Percentiles rank a stretch among this genome's conserved stretches.
phyloP scores from a whole-genome alignment of 2,329 filamentous ascomycete species.

The Coniochaeta hoffmannii region DNA sequence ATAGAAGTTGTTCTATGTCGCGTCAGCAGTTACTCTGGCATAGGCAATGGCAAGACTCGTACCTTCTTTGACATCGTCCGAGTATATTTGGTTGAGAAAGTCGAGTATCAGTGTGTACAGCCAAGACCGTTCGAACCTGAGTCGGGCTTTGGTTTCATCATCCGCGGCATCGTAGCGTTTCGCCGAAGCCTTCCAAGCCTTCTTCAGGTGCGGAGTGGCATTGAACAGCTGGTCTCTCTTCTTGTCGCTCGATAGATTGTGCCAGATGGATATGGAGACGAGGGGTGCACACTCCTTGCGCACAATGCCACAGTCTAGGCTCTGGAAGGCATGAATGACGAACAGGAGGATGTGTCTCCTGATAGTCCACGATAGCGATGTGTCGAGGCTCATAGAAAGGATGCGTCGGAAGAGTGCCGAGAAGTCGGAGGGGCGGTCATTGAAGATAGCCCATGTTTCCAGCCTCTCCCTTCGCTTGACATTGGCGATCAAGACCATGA shows the following conservation, averaged over 20 bases:
- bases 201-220: constrained; percentile 66
- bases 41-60: constrained; percentile 10
- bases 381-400: constrained; percentile 76
- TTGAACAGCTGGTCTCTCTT: constrained; percentile 67
- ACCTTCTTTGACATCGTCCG: constrained; percentile 39
- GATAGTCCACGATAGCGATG: constrained; percentile 56
- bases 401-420: constrained; percentile 83
- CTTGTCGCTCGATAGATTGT: constrained; percentile 75
- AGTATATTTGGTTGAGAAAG: constrained; percentile 69
- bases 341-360: constrained; percentile 83
- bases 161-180: constrained; percentile 88
- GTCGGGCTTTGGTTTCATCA: constrained; percentile 64
- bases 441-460: constrained; percentile 81
- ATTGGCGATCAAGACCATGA: constrained; percentile 80
- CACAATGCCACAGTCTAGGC: constrained; percentile 78
- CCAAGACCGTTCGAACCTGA: constrained; percentile 92
- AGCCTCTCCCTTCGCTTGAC: constrained; percentile 83
- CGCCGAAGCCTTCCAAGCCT: constrained; percentile 80
- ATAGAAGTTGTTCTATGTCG: constrained; percentile 56
- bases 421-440: constrained; percentile 71
- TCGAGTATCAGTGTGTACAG: constrained; percentile 79
- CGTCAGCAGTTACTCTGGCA: constrained; percentile 12
- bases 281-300: constrained; percentile 94
- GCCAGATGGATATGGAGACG: constrained; percentile 93
- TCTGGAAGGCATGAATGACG: constrained; percentile 87